Conservation (phyloP, 2,329 filamentous ascomycete genomes). For the Phaeosphaeriaceae sp. region DNA sequence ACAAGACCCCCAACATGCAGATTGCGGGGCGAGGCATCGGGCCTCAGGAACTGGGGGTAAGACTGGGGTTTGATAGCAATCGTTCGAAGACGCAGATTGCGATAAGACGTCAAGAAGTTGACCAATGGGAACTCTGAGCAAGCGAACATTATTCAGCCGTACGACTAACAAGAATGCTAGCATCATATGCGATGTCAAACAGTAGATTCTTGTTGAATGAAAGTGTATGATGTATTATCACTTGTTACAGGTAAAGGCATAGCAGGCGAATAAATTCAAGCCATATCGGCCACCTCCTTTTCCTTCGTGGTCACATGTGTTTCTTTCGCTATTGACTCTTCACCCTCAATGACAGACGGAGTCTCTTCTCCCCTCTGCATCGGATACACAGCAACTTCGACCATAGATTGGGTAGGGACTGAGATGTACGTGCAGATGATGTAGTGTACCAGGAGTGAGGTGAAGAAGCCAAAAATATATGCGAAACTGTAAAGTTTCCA, state of each 20-base stretch:
- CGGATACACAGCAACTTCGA: conserved; percentile 48
- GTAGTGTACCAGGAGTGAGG: conserved; percentile 47
- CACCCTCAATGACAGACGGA: conserved; percentile 27
- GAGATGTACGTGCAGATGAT: conserved; percentile 50
- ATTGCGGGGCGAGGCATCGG: conserved; percentile 19
- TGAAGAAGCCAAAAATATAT: conserved; percentile 51
- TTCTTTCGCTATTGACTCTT: conserved; percentile 28
- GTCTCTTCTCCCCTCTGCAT: conserved; percentile 39
- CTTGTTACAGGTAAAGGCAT: no score
- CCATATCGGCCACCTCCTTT: conserved; percentile 31
- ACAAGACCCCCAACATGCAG: conserved; percentile 6
- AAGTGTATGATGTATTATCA: no score
- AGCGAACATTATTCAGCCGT: conserved; percentile 31
- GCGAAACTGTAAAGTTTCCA: conserved; percentile 54
- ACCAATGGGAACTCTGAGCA: conserved; percentile 20
- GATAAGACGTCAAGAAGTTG: conserved; percentile 19
- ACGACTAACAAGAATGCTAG: background rate
- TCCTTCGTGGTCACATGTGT: conserved; percentile 26
- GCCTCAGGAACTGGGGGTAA: conserved; percentile 5
- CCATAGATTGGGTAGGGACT: conserved; percentile 39
- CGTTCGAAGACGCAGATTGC: conserved; percentile 7
- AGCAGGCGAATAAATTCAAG: conserved; percentile 3
- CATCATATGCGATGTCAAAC: no score
- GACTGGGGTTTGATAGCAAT: conserved; percentile 3
- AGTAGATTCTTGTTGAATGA: no score